Evolutionary conservation across 177 flowering plant genomes (phyloP), one percentile per base, ranked within the genome.

Genomic region (Vitis hybrid): DNA sequence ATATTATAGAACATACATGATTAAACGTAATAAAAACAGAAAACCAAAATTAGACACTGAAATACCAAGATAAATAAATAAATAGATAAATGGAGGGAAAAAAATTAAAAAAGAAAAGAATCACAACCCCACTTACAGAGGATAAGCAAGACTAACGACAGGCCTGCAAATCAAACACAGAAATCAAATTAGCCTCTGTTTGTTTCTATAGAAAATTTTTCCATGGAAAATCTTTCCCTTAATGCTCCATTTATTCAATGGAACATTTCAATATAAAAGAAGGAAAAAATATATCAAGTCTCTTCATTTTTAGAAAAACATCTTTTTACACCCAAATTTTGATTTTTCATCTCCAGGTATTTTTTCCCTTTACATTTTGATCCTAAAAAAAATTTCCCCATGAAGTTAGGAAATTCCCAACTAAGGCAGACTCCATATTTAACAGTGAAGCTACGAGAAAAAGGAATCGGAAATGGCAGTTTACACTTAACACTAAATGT

Each of bases 121-220:
- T 1, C n/a, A 12, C 13, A 48, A 20, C 1, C 65, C 19, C 69
- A 85, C 98, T 92, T 82, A 94, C 98, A 92, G 86, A 50, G 98
- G 98, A 82, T 94, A 94, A 59, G 78, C 90, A 72, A 94, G 86
- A 68, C 93, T 84, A 65, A 94, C 86, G 71, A 94, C 70, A 72
- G 98, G 98, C 93, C 98, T 94, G 91, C 82, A 74, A 78, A 66
- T 62, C 5, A 61, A 76, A 74, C 67, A 51, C 73, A 73, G 20
- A 64, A 73, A 50, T 54, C 60, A 58, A 70, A 63, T 71, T 20
- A 76, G 18, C 45, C 45, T 39, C 45, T 26, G 45, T 39, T 39
- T 39, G 45, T 39, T 39, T 39, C 45, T 1, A 39, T 39, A 50
- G 13, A 50, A 39, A 3, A 49, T 22, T 22, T 22, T 53, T 10